Base-by-base conservation (phyloP, 805 yeast species). In the Priceomyces medius region DNA sequence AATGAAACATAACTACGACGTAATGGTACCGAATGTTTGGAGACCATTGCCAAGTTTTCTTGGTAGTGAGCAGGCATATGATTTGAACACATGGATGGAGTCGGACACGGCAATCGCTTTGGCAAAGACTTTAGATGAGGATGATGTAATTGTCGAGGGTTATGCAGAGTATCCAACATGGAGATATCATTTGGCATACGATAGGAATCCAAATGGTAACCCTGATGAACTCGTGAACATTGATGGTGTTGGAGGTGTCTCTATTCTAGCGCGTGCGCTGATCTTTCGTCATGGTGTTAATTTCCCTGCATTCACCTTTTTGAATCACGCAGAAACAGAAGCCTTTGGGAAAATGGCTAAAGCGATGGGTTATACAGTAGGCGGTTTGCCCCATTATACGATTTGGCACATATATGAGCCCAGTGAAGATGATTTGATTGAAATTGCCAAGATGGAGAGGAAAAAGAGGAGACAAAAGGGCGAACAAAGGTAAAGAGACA, bases 1-100 rank as follows among this genome's bases (percentile, higher is more conserved):
- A 64, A 85, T 86, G 91, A 73, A 76, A 47, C 68, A 63, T 41
- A 76, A 77, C 48, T 82, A 73, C 56, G 95, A 86, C 55, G 85
- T 86, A 12, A 72, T 86, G 60, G 82, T 84, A 29, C 95, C 88
- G 20, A 88, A 93, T 56, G 97, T 93, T 24, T 93, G 99, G 99
- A 76, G 99, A 53, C 99, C 98, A 2, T 73, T 93, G 46, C 99
- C 99, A 2, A 84, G 82, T 35, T 93, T 90, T 65, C 76, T 93
- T 47, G 95, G 93, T 14, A 79, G 80, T 49, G 95, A 87, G 59
- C 99, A 93, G 64, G 89, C 98, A 1, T 93, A 93, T 61, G 99
- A 93, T 64, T 77, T 93, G 58, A 93, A 93, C 65, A 87, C 97
- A 10, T 93, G 99, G 99, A 78, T 88, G 43, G 99, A 93, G 66